Evolutionary conservation across 1,284 basidiomycete genomes (phyloP).

Genomic region (Cystobasidiaceae sp.): DNA sequence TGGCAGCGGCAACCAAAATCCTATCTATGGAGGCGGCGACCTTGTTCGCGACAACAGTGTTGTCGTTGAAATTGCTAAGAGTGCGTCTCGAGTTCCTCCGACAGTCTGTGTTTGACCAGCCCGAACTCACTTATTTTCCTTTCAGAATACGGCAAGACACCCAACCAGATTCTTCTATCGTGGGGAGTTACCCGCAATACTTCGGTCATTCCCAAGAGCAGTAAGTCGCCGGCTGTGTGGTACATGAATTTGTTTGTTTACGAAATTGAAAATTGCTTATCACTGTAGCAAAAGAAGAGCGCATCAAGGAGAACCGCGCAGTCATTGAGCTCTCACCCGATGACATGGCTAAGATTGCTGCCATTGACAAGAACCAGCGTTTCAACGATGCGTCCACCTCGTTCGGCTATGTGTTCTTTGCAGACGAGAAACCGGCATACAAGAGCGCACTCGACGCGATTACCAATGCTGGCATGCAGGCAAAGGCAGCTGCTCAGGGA

Average conservation of each 20-base stretch:
- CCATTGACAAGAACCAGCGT: constrained; percentile 40
- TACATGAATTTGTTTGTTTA: background rate
- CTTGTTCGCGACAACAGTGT: constrained; percentile 13
- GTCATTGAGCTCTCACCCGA: constrained; percentile 44
- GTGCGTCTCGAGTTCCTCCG: background rate
- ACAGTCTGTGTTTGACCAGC: background rate
- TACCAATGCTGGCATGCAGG: constrained; percentile 22
- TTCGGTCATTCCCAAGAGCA: constrained; percentile 48
- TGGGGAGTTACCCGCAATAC: constrained; percentile 48
- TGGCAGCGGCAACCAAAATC: constrained; percentile 27
- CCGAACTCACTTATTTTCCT: background rate
- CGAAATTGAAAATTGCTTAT: constrained; percentile 41
- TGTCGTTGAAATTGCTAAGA: constrained; percentile 24
- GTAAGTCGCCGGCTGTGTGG: background rate
- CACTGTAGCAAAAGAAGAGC: constrained; percentile 44
- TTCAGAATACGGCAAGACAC: constrained; percentile 34
- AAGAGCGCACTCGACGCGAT: constrained; percentile 27
- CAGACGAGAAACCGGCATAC: constrained; percentile 23
- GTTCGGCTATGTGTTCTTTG: constrained; percentile 35
- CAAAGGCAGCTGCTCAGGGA: constrained; percentile 15
- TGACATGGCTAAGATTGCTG: constrained; percentile 44
- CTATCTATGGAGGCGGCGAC: constrained; percentile 27
- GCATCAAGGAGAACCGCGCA: constrained; percentile 46
- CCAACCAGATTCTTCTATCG: constrained; percentile 47
- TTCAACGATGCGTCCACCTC: constrained; percentile 34